Base-by-base conservation (phyloP, 345 rosid species). In the Rhodomyrtus tomentosa region DNA sequence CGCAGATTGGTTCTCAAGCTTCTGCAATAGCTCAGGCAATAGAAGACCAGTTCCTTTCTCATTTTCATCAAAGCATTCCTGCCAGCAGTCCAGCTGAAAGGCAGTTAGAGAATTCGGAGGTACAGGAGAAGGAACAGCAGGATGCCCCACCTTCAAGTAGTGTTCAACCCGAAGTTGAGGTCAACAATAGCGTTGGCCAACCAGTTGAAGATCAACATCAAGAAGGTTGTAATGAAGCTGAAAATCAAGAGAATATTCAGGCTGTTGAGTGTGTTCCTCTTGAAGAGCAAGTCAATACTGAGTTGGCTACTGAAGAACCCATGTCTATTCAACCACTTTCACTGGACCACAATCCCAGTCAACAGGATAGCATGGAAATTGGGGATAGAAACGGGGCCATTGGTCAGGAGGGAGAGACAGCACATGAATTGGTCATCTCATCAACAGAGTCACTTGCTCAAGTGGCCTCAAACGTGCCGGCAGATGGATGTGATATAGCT, bases 1-100 rank as follows among this genome's bases (percentile, higher is more conserved):
- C 98, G 22, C 99, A 94, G 87, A 92, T 93, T 86, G 91, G 92
- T 88, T 87, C 92, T 80, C 98, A 92, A 86, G 93, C 96, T 89
- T 90, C 97, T 85, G 91, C 93, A 50, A 92, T 96, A 88, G 98
- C 99, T 54, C 96, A 96, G 86, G 94, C 95, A 82, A 90, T 95
- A 48, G 99, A 95, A 90, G 99, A 93, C 51, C 95, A 92, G 81
- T 96, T 96, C 86, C 53, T 94, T 54, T 93, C 96, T 88, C 93
- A 92, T 81, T 87, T 96, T 85, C 89, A 88, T 74, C 86, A 90
- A 86, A 87, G 87, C 83, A 87, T 88, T 87, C 93, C 96, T 55
- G 87, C 84, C 72, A 87, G 59, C 86, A 88, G 86, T 87, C 86
- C 84, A 84, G 87, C 86, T 79, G 98, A 93, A 88, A 89, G 94